phyloP scores from a whole-genome alignment of 345 rosid species.

The Carallia pectinifolia region DNA sequence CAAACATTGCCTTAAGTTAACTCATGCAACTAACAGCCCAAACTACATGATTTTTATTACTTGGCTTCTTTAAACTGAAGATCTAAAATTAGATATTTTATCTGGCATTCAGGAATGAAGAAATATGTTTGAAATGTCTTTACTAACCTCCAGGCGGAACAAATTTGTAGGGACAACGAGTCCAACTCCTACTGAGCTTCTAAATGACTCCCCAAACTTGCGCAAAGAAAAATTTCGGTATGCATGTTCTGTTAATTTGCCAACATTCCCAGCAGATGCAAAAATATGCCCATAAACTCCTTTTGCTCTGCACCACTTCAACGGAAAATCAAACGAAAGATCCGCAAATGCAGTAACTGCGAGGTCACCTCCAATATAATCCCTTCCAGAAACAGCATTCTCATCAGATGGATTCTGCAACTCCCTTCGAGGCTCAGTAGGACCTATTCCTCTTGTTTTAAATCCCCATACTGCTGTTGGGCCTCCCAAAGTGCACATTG shows the following conservation, averaged over 20 bases:
- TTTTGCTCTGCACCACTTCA: constrained; percentile 75
- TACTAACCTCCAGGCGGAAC: constrained; percentile 88
- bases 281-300: constrained; percentile 89
- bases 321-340: constrained; percentile 86
- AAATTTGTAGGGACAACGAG: constrained; percentile 72
- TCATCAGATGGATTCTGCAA: constrained; percentile 33
- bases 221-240: constrained; percentile 49
- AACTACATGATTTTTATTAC: neutral
- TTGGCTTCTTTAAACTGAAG: neutral
- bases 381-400: constrained; percentile 48
- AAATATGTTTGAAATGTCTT: too few relatives aligned
- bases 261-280: constrained; percentile 82
- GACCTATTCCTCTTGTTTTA: constrained; percentile 79
- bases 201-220: constrained; percentile 55
- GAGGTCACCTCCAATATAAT: constrained; percentile 89
- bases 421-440: constrained; percentile 67
- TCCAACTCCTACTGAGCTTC: constrained; percentile 85
- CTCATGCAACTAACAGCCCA: neutral
- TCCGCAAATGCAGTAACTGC: constrained; percentile 87
- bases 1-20: neutral
- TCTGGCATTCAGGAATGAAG: too few relatives aligned
- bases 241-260: constrained; percentile 70
- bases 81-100: constrained; percentile 2
- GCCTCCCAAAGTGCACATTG: constrained; percentile 72
- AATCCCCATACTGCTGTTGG: constrained; percentile 87